Evolutionary conservation across 2,329 filamentous ascomycete species (phyloP).

Genomic region (Pestalotiopsis sp.): DNA sequence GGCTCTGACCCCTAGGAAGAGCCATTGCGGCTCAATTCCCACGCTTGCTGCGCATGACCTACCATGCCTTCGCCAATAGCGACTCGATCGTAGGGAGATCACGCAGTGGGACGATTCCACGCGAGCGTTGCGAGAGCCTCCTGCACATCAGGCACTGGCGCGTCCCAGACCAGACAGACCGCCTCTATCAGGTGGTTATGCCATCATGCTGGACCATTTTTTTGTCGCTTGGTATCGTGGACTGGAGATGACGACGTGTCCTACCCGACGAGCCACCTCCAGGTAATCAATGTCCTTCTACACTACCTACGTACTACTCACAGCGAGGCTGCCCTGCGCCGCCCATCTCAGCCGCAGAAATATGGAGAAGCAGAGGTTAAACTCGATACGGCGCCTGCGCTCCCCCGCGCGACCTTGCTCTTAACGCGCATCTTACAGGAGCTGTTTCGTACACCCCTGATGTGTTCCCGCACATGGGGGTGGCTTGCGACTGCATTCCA

Average conservation of each 20-base stretch:
- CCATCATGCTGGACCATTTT: not conserved
- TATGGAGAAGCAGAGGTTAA: not conserved
- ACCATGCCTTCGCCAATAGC: not conserved
- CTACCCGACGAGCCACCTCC: not conserved
- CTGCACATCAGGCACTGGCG: not conserved
- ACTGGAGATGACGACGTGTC: slow-evolving; percentile 1
- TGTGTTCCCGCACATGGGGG: not conserved
- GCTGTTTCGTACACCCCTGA: slow-evolving; percentile 11
- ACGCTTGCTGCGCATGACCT: not conserved
- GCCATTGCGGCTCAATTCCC: not conserved
- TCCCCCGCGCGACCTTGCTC: slow-evolving; percentile 9
- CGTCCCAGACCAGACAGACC: not conserved
- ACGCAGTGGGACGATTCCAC: not conserved
- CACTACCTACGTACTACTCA: not conserved
- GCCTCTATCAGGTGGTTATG: not conserved
- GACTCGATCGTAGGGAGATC: slow-evolving; percentile 3
- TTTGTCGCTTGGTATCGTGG: not conserved
- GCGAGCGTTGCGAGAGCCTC: not conserved
- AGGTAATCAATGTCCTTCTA: not conserved
- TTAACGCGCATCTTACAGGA: slow-evolving; percentile 14
- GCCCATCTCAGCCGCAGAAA: slow-evolving; percentile 7
- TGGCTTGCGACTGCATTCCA: not conserved
- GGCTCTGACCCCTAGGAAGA: not conserved
- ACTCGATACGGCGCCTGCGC: not conserved
- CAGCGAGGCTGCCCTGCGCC: not conserved